Conservation (phyloP, 148 eudicot species). For the Salicornia ramosissima region DNA sequence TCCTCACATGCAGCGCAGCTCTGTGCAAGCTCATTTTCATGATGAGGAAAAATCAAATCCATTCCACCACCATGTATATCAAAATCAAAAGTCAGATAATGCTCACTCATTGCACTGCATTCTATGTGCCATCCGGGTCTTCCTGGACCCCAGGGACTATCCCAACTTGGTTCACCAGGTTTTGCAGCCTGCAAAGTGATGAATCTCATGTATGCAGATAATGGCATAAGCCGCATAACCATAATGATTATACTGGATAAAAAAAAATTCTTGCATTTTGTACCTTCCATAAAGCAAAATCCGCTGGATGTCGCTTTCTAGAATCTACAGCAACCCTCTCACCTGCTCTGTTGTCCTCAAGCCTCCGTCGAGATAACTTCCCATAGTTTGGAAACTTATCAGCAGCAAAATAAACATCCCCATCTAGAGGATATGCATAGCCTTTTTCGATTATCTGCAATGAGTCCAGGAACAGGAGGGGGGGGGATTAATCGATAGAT, state of each 20-base stretch:
- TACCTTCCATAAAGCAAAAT: constrained; percentile 97
- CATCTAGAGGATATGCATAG: constrained; percentile 73
- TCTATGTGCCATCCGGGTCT: constrained; percentile 99
- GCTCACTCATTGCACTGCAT: constrained; percentile 96
- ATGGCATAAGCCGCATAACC: constrained; percentile 7
- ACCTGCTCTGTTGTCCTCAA: constrained; percentile 86
- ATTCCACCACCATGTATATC: constrained; percentile 95
- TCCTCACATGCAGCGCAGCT: constrained; percentile 86
- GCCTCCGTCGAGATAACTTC: constrained; percentile 63
- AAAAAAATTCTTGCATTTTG: background rate
- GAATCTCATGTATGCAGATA: background rate
- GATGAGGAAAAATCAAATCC: constrained; percentile 90
- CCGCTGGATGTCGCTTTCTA: constrained; percentile 76
- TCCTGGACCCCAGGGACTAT: constrained; percentile 93
- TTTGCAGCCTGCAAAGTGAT: constrained; percentile 68
- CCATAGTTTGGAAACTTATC: constrained; percentile 71
- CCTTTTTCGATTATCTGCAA: constrained; percentile 66
- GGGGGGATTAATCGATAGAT: background rate
- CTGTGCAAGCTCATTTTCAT: constrained; percentile 93
- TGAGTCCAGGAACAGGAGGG: background rate
- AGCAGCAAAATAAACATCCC: constrained; percentile 89
- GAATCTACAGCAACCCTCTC: constrained; percentile 85
- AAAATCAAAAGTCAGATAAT: constrained; percentile 57
- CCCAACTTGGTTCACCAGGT: constrained; percentile 83
- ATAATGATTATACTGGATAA: background rate